Evolutionary conservation across 371 early-diverging fungal species (phyloP).

Genomic region (Smittium culicis): DNA sequence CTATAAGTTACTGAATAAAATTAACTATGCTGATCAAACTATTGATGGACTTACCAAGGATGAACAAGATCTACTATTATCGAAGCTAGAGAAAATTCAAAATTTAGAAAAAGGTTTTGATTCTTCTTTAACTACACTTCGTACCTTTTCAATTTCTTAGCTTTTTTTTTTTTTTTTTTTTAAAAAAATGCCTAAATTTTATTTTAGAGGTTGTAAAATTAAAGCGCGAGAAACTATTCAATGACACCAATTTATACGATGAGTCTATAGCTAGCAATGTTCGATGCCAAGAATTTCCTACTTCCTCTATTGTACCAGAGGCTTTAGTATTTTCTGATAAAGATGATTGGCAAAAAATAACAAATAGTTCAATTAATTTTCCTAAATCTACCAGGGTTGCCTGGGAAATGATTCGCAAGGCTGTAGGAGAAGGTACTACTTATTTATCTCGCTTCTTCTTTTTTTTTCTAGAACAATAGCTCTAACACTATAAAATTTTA

Average conservation of each 20-base stretch:
- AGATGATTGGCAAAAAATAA: neutral
- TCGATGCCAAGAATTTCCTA: neutral
- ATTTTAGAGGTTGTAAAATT: neutral
- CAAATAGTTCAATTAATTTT: neutral
- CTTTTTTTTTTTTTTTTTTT: neutral
- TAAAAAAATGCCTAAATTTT: neutral
- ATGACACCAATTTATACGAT: neutral
- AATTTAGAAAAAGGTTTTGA: neutral
- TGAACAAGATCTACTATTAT: neutral
- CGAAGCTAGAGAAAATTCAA: neutral
- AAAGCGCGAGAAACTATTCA: neutral
- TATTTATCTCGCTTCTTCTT: no score
- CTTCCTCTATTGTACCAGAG: neutral
- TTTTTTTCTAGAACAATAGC: no score
- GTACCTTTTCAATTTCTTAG: no score
- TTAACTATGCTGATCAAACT: no score
- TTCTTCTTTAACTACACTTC: no score
- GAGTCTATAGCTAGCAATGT: neutral
- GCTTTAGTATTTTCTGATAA: neutral
- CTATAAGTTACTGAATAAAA: no score
- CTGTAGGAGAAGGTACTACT: slow-evolving; percentile 23
- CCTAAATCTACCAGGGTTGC: slow-evolving; percentile 19
- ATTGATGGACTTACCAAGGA: neutral
- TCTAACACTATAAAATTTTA: neutral
- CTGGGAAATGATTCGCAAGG: slow-evolving; percentile 33